Percentiles rank a stretch among this genome's conserved stretches.
phyloP scores from a whole-genome alignment of 1,284 basidiomycete genomes.

The Apiotrichum veenhuisii region DNA sequence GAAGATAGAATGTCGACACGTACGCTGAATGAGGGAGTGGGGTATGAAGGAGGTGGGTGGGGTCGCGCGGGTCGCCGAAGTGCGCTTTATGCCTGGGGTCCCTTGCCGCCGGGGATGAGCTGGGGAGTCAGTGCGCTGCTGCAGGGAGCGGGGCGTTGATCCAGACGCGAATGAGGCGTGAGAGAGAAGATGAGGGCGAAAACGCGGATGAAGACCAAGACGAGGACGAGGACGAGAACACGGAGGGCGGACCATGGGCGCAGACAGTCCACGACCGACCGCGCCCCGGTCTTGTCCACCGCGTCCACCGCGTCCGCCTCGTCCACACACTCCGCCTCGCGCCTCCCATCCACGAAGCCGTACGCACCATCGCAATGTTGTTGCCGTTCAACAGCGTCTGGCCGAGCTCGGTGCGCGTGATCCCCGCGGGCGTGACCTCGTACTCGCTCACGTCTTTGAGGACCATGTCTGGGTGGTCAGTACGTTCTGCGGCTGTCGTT shows the following conservation, averaged over 20 bases:
- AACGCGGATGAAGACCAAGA: too few relatives aligned
- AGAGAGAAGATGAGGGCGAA: neutral
- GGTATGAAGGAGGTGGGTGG: too few relatives aligned
- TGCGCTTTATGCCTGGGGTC: constrained; percentile 18
- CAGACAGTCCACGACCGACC: neutral
- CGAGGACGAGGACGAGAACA: neutral
- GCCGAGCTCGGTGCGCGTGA: constrained; percentile 74
- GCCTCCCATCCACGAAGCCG: neutral
- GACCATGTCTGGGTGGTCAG: constrained; percentile 83
- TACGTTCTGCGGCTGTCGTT: too few relatives aligned
- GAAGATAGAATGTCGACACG: too few relatives aligned
- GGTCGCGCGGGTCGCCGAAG: too few relatives aligned
- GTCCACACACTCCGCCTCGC: too few relatives aligned
- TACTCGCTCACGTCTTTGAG: constrained; percentile 96
- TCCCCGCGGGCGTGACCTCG: constrained; percentile 76
- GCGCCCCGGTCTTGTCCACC: neutral
- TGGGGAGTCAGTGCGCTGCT: neutral
- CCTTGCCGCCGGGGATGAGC: constrained; percentile 20
- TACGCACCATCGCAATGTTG: constrained; percentile 89
- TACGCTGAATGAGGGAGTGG: too few relatives aligned
- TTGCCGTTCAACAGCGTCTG: constrained; percentile 96
- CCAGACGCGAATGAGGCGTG: too few relatives aligned
- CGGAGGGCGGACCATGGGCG: neutral
- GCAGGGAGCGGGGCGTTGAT: too few relatives aligned
- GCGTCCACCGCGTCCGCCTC: neutral